Percentiles rank a stretch among this genome's conserved stretches.
Conservation (phyloP, 148 eudicot species). For the Nyssa sinensis region DNA sequence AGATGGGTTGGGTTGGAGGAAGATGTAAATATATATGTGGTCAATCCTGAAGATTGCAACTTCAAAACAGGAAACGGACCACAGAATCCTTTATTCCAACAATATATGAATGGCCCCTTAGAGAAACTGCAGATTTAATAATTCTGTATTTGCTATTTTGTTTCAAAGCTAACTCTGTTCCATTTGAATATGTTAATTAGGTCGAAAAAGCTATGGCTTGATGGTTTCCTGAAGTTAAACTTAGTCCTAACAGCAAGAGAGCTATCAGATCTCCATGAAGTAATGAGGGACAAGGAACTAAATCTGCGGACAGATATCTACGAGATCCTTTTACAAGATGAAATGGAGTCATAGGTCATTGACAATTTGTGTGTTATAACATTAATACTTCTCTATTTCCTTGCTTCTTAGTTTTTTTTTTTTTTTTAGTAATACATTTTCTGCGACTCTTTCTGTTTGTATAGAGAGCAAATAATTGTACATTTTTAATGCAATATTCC, state of each 20-base stretch:
- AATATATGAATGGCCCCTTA: too few species aligned
- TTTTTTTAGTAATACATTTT: neutral
- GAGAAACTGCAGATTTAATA: too few species aligned
- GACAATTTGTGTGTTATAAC: neutral
- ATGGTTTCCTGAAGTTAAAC: conserved; percentile 72
- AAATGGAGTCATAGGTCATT: conserved; percentile 8
- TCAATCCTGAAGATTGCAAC: too few species aligned
- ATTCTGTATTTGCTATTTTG: neutral
- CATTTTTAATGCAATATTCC: too few species aligned
- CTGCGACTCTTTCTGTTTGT: neutral
- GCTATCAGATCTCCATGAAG: conserved; percentile 90
- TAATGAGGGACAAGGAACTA: conserved; percentile 87
- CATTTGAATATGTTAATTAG: conserved; percentile 25
- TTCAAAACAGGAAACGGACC: too few species aligned
- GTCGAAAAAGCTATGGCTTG: conserved; percentile 92
- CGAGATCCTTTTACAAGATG: conserved; percentile 80
- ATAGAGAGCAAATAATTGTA: neutral
- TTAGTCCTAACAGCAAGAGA: conserved; percentile 63
- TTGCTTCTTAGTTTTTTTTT: neutral
- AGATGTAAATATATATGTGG: too few species aligned
- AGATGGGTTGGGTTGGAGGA: neutral
- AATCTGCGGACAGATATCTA: conserved; percentile 90
- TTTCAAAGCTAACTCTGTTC: neutral
- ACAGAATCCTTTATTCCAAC: too few species aligned
- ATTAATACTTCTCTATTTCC: neutral